A percentile compares a stretch with the other conserved stretches of the same genome.
These are phyloP conservation scores for Aspergillus sp. DNA, from an alignment of 2,329 filamentous ascomycete genomes.

Conservation along the genomic window DNA sequence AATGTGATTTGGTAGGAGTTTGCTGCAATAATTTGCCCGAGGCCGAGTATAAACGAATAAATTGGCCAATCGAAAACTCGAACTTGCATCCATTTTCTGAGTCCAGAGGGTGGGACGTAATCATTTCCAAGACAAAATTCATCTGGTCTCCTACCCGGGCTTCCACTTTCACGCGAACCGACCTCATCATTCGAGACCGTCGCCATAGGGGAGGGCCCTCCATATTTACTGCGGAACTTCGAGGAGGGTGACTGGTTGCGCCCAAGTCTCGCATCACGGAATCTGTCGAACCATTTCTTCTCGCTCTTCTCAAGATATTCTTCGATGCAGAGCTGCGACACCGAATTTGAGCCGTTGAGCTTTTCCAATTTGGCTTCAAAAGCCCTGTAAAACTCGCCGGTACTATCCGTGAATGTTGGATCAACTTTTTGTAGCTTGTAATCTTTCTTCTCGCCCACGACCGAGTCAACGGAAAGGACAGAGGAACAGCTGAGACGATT, in stretches of 20 bases:
- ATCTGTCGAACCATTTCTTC: constrained; percentile 65
- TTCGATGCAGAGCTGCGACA: constrained; percentile 62
- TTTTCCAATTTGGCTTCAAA: constrained; percentile 59
- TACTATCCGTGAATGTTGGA: constrained; percentile 66
- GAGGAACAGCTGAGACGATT: constrained; percentile 44
- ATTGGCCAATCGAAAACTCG: constrained; percentile 65
- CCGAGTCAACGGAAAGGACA: constrained; percentile 55
- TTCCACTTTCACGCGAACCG: constrained; percentile 33
- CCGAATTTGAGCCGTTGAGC: constrained; percentile 58
- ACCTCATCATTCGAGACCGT: constrained; percentile 44
- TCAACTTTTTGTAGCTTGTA: constrained; percentile 66
- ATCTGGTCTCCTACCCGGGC: constrained; percentile 44
- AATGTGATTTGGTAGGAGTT: constrained; percentile 69
- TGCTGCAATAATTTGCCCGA: constrained; percentile 64
- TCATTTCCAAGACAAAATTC: constrained; percentile 58
- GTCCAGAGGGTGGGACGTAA: constrained; percentile 57
- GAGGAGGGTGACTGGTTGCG: constrained; percentile 45
- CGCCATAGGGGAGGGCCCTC: constrained; percentile 35
- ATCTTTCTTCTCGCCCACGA: constrained; percentile 62
- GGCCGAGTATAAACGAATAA: constrained; percentile 61
- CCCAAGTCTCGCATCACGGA: constrained; percentile 60
- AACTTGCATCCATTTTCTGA: constrained; percentile 56
- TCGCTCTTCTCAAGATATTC: constrained; percentile 64
- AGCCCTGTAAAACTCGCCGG: constrained; percentile 59
- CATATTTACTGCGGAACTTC: constrained; percentile 31